Conservation (phyloP, 805 yeast genomes). For the Saccharomyces kudriavzevii region DNA sequence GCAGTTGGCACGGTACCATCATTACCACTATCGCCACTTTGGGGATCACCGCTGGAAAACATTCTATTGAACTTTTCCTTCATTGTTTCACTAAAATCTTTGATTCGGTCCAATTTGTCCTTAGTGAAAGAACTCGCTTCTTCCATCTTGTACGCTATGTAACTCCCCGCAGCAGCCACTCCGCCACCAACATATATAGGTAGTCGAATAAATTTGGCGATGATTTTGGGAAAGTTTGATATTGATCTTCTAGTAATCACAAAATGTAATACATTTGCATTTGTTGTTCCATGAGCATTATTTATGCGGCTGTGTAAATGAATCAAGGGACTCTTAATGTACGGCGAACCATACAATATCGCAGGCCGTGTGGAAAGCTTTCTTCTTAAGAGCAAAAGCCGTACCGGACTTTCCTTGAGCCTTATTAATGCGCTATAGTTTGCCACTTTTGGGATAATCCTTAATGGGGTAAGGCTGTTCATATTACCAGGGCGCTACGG, state of each 20-base stretch:
- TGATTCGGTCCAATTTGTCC: constrained; percentile 54
- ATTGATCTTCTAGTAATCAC: constrained; percentile 19
- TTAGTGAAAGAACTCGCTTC: constrained; percentile 69
- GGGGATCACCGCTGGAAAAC: constrained; percentile 39
- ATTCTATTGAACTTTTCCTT: constrained; percentile 34
- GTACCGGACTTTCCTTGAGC: not conserved
- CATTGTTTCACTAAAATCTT: constrained; percentile 52
- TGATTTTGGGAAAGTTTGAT: constrained; percentile 42
- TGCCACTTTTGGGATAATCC: not conserved
- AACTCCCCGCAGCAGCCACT: constrained; percentile 89
- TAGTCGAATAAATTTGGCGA: constrained; percentile 46
- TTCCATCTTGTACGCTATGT: constrained; percentile 83
- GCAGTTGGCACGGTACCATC: constrained; percentile 22
- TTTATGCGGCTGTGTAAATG: not conserved
- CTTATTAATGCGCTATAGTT: not conserved
- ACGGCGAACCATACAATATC: not conserved
- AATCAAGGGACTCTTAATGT: not conserved
- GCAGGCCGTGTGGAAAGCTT: not conserved
- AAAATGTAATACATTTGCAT: not conserved
- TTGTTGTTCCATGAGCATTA: not conserved
- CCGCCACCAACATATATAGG: constrained; percentile 89
- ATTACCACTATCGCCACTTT: constrained; percentile 51
- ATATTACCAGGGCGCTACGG: not conserved
- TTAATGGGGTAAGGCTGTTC: not conserved
- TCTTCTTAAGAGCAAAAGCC: not conserved